Percentiles rank a stretch among this genome's conserved stretches.
Evolutionary conservation across 2,329 filamentous ascomycete species (phyloP).

Genomic region (Ophidiomyces ophidiicola): DNA sequence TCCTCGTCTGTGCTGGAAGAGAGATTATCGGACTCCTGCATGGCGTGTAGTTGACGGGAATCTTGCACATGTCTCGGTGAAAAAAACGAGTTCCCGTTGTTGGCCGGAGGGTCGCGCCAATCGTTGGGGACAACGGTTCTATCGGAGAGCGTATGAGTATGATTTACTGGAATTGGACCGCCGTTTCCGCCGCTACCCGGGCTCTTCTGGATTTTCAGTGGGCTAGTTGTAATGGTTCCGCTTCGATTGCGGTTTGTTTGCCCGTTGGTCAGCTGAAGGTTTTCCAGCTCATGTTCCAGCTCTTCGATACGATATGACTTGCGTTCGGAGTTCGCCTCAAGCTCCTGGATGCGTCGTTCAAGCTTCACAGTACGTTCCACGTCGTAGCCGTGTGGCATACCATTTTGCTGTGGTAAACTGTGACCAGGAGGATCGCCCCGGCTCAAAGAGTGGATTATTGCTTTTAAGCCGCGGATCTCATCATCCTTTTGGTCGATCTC

Average conservation of each 20-base stretch:
- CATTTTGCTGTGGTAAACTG: conserved; percentile 22
- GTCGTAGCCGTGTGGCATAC: conserved; percentile 29
- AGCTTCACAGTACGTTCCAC: conserved; percentile 50
- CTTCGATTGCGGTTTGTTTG: conserved; percentile 23
- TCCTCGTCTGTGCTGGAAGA: conserved; percentile 59
- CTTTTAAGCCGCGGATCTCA: conserved; percentile 91
- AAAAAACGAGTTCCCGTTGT: conserved; percentile 16
- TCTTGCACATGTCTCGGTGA: conserved; percentile 19
- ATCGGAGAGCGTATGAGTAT: conserved; percentile 32
- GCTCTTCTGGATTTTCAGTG: conserved; percentile 25
- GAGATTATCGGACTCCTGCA: conserved; percentile 31
- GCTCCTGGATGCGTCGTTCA: conserved; percentile 67
- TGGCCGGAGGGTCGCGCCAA: conserved; percentile 27
- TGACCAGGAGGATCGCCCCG: conserved; percentile 38
- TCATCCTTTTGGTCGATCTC: conserved; percentile 91
- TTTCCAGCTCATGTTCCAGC: conserved; percentile 63
- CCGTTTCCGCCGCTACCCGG: conserved; percentile 22
- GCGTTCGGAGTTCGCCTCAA: conserved; percentile 58
- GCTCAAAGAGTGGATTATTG: conserved; percentile 92
- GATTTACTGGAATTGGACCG: conserved; percentile 21
- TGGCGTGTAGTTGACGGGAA: conserved; percentile 27
- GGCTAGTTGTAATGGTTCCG: conserved; percentile 25
- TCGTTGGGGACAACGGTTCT: conserved; percentile 33
- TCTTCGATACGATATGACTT: conserved; percentile 70
- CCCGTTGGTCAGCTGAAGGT: conserved; percentile 22